A percentile compares a stretch with the other conserved stretches of the same genome.
Evolutionary conservation across 2,329 filamentous ascomycete species (phyloP).

Genomic region (Orbilia blumenaviensis): DNA sequence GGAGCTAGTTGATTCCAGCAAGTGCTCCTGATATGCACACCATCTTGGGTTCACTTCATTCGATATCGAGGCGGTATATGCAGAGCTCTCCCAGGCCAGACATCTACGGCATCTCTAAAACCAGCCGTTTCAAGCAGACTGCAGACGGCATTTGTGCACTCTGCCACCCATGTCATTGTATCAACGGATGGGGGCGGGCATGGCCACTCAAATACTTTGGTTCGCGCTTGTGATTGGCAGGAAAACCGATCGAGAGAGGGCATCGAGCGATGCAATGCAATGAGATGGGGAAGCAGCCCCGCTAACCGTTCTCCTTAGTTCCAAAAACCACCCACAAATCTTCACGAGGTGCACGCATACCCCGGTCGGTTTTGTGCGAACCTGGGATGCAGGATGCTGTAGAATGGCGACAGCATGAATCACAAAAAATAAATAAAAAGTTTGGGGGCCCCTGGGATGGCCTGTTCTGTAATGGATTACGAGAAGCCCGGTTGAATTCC

Average conservation of each 20-base stretch:
- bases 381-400: slow-evolving; percentile 11
- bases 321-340: background rate
- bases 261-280: slow-evolving; percentile 43
- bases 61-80: slow-evolving; percentile 13
- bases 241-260: slow-evolving; percentile 17
- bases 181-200: background rate
- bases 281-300: slow-evolving; percentile 31
- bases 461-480: background rate
- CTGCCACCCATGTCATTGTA: slow-evolving; percentile 51
- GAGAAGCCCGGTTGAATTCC: slow-evolving; percentile 5
- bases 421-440: too few species aligned
- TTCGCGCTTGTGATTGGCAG: slow-evolving; percentile 43
- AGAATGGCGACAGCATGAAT: slow-evolving; percentile 34
- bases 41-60: background rate
- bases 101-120: background rate
- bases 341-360: background rate
- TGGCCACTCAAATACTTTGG: background rate
- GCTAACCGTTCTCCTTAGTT: slow-evolving; percentile 32
- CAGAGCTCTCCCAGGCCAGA: background rate
- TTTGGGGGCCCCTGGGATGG: background rate
- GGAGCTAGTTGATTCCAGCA: too few species aligned
- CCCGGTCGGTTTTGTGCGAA: background rate
- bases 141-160: slow-evolving; percentile 5
- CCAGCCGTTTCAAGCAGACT: background rate
- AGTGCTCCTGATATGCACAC: slow-evolving; percentile 28